Conservation (phyloP, 2,329 filamentous ascomycete species). For the Hymenotorrendiella dingleyae region DNA sequence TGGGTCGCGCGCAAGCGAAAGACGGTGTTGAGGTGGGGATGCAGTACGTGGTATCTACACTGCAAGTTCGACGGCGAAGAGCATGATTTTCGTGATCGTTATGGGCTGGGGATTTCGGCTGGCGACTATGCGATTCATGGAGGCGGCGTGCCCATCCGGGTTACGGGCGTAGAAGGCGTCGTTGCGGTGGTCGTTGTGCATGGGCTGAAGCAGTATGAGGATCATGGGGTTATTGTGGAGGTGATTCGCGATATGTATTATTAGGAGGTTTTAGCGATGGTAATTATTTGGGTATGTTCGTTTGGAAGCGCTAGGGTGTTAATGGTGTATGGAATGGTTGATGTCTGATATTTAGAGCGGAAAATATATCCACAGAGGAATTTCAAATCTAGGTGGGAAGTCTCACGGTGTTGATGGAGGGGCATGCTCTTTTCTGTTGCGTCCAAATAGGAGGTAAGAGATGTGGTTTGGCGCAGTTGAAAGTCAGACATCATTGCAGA, state of each 20-base stretch:
- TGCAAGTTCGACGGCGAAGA: slow-evolving; percentile 63
- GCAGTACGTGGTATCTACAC: slow-evolving; percentile 65
- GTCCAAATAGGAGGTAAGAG: no score
- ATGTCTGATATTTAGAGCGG: no score
- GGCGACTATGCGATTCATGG: slow-evolving; percentile 71
- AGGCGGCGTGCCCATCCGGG: slow-evolving; percentile 67
- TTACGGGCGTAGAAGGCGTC: slow-evolving; percentile 67
- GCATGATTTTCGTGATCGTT: slow-evolving; percentile 57
- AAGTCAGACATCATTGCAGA: no score
- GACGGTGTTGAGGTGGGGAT: slow-evolving; percentile 65
- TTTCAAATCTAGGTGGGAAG: no score
- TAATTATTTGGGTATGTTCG: no score
- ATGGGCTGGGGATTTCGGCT: slow-evolving; percentile 50
- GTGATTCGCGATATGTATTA: slow-evolving; percentile 23
- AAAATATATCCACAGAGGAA: no score
- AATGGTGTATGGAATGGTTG: no score
- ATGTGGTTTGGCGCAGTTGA: no score
- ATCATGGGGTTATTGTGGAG: slow-evolving; percentile 71
- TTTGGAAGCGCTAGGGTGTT: no score
- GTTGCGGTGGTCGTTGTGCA: slow-evolving; percentile 71
- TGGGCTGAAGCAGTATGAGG: slow-evolving; percentile 70
- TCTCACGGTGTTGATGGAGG: no score
- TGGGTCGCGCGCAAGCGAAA: slow-evolving; percentile 68
- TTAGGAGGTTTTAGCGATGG: no score
- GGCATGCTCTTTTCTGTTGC: no score